Evolutionary conservation across 768 basidiomycete species (phyloP), one percentile per base, ranked within the genome.

Genomic region (Leccinellum albellum): DNA sequence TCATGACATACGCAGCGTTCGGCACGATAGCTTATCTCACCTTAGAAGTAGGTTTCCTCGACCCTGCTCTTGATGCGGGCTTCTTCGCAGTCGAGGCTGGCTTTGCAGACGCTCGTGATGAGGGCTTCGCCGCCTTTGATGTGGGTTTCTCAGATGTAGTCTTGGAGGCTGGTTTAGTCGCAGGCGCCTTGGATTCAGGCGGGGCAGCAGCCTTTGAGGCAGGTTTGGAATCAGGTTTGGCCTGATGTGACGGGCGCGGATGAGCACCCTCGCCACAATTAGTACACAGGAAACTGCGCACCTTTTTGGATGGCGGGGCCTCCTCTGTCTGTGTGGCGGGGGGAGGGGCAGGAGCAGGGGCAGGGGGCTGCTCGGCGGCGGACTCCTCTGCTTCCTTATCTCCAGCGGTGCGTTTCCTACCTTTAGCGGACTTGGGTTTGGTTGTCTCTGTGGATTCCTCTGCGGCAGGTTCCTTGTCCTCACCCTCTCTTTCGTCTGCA

Each of bases 1-100:
- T 61, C 48, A 60, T n/a, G 15, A 10, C n/a, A 31, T 42, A 33
- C 28, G 33, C 2, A 13, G 48, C 8, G 46, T 21, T 32, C 50
- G 9, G 46, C 6, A 40, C 40, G 57, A 52, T 50, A 40, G 37
- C 6, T 4, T 12, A 52, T 57, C 64, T 66, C 23, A 75, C 85
- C 82, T 84, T 86, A 49, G 84, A 85, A n/a, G 73, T 75, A 55
- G 85, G 84, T 70, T 85, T 86, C 77, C 79, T 82, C 14, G 83
- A 85, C 29, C 76, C 73, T 28, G 83, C 84, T 61, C 82, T 74
- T 50, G 84, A 85, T 20, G 80, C 74, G 8, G 85, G 83, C 67
- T 85, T 85, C 51, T 71, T 79, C 21, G 64, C 73, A 17, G 74
- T 74, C 7, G 81, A 82, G 1, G 74, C 69, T 1, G 80, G 77